These are phyloP conservation scores for Neocatenulostroma microsporum DNA, from an alignment of 2,329 filamentous ascomycete species.

Conservation along the genomic window DNA sequence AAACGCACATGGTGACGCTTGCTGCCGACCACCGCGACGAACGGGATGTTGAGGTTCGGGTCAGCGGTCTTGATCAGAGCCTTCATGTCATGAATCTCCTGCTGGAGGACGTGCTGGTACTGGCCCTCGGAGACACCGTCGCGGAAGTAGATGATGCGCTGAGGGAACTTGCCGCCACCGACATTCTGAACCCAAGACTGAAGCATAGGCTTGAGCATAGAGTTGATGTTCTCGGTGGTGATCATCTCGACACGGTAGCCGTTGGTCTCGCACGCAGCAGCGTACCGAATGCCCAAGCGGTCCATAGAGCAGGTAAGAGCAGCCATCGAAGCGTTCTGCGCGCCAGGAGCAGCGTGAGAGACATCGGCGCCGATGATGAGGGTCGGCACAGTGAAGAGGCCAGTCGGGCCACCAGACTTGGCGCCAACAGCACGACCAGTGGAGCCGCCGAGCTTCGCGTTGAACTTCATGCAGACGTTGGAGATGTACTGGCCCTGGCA, in stretches of 20 bases:
- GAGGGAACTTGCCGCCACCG: conserved; percentile 50
- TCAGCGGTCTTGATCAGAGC: conserved; percentile 30
- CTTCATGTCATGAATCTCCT: conserved; percentile 70
- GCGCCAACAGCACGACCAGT: conserved; percentile 50
- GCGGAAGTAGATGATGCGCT: conserved; percentile 83
- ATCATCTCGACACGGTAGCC: conserved; percentile 76
- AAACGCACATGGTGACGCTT: conserved; percentile 94
- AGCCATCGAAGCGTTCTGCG: conserved; percentile 63
- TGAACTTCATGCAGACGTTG: conserved; percentile 95
- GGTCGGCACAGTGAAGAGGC: conserved; percentile 46
- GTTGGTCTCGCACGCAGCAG: conserved; percentile 73
- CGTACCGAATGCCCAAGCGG: conserved; percentile 62
- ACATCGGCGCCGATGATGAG: conserved; percentile 90
- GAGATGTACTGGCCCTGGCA: conserved; percentile 76
- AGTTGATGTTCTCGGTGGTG: conserved; percentile 52
- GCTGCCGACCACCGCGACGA: conserved; percentile 80
- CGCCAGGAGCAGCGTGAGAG: conserved; percentile 69
- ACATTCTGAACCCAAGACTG: conserved; percentile 54
- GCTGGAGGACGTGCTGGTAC: conserved; percentile 67
- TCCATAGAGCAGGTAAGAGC: conserved; percentile 81
- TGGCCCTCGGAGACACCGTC: conserved; percentile 88
- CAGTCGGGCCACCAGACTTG: conserved; percentile 25
- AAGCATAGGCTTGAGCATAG: conserved; percentile 57
- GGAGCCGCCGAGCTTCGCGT: conserved; percentile 83
- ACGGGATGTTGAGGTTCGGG: conserved; percentile 48